Conservation (phyloP, 2,329 filamentous ascomycete species). For the Metarhizium guizhouense region DNA sequence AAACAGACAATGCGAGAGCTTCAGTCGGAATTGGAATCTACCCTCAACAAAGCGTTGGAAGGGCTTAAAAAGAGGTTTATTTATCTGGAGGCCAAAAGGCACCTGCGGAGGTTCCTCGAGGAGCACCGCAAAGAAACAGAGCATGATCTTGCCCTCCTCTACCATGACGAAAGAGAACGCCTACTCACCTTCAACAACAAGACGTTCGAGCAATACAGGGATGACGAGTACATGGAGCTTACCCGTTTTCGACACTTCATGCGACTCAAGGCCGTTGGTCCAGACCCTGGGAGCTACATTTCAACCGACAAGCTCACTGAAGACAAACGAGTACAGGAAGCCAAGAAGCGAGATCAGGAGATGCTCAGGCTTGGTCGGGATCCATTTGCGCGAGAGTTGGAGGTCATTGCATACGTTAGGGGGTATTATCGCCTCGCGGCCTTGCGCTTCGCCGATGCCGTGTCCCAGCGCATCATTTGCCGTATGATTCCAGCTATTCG, state of each 20-base stretch:
- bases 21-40: slow-evolving; percentile 32
- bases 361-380: slow-evolving; percentile 44
- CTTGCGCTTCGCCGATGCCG: slow-evolving; percentile 52
- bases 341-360: slow-evolving; percentile 31
- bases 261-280: slow-evolving; percentile 33
- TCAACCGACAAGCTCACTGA: slow-evolving; percentile 27
- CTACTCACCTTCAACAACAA: slow-evolving; percentile 50
- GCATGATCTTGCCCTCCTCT: slow-evolving; percentile 33
- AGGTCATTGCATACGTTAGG: slow-evolving; percentile 52
- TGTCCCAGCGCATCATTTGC: slow-evolving; percentile 37
- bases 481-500: slow-evolving; percentile 39
- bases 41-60: slow-evolving; percentile 39
- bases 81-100: slow-evolving; percentile 35
- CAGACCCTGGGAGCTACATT: slow-evolving; percentile 11
- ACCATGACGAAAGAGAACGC: slow-evolving; percentile 42
- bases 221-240: slow-evolving; percentile 36
- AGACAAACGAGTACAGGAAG: slow-evolving; percentile 37
- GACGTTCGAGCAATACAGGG: slow-evolving; percentile 35
- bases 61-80: slow-evolving; percentile 37
- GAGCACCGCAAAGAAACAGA: slow-evolving; percentile 27
- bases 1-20: slow-evolving; percentile 39
- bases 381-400: slow-evolving; percentile 49
- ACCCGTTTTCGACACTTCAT: slow-evolving; percentile 38
- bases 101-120: slow-evolving; percentile 36
- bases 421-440: slow-evolving; percentile 63